phyloP scores from a whole-genome alignment of 192 early-diverging fungal genomes.

The Cladochytrium replicatum region DNA sequence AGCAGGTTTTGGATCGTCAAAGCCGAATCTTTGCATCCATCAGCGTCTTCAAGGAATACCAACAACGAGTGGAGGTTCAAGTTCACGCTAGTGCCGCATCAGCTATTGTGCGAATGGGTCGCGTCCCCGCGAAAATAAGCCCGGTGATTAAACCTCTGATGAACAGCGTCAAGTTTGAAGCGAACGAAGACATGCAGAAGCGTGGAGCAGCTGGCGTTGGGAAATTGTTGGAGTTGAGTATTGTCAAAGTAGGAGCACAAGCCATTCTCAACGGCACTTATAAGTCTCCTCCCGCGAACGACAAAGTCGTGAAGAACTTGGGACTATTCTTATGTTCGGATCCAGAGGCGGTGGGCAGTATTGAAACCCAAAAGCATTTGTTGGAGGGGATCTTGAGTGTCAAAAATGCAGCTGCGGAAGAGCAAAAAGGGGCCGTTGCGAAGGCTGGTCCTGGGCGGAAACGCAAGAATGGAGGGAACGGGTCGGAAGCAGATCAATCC shows the following conservation, averaged over 20 bases:
- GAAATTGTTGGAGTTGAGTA: conserved; percentile 49
- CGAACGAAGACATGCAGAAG: conserved; percentile 39
- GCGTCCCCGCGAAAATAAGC: conserved; percentile 72
- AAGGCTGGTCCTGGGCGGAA: conserved; percentile 15
- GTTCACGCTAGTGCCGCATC: conserved; percentile 66
- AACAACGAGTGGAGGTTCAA: conserved; percentile 50
- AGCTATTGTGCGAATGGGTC: conserved; percentile 67
- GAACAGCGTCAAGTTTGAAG: conserved; percentile 67
- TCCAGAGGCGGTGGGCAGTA: conserved; percentile 28
- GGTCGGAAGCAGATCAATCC: no score
- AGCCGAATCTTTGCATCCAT: conserved; percentile 54
- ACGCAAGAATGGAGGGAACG: conserved; percentile 18
- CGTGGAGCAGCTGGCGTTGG: conserved; percentile 45
- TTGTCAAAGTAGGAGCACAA: conserved; percentile 36
- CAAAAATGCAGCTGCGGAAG: conserved; percentile 5
- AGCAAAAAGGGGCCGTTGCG: conserved; percentile 10
- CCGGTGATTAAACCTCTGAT: conserved; percentile 78
- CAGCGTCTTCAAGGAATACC: conserved; percentile 38
- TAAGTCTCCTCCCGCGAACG: conserved; percentile 43
- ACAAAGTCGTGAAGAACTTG: conserved; percentile 85
- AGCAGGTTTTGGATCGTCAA: conserved; percentile 25
- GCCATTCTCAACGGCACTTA: conserved; percentile 41
- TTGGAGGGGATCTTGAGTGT: no score
- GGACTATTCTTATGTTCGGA: conserved; percentile 78
- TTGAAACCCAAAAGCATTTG: no score